Conservation (phyloP, 2,329 filamentous ascomycete genomes). For the Exophiala lecanii-corni region DNA sequence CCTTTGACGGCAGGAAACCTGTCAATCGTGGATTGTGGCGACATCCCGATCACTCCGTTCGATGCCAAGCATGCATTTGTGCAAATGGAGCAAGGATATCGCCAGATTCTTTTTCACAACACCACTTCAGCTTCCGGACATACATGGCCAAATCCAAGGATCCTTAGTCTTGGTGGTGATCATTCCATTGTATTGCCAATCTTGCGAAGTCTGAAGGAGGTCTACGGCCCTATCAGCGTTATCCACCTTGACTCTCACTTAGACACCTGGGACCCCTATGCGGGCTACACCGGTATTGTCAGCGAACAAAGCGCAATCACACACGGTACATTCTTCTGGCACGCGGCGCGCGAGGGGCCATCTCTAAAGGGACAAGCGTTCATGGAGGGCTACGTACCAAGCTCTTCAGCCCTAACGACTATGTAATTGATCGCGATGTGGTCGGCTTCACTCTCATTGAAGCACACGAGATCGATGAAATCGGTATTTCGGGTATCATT, state of each 20-base stretch:
- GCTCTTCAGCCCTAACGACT: conserved; percentile 70
- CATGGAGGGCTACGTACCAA: conserved; percentile 84
- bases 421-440: conserved; percentile 78
- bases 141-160: conserved; percentile 61
- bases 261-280: conserved; percentile 71
- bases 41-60: conserved; percentile 81
- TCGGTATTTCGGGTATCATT: conserved; percentile 68
- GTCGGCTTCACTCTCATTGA: conserved; percentile 76
- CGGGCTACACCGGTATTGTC: conserved; percentile 72
- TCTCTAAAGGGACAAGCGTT: conserved; percentile 78
- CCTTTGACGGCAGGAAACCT: conserved; percentile 25
- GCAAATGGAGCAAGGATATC: conserved; percentile 83
- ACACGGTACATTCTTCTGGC: conserved; percentile 86
- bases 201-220: conserved; percentile 55
- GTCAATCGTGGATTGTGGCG: conserved; percentile 74
- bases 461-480: conserved; percentile 64
- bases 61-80: conserved; percentile 76
- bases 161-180: conserved; percentile 65
- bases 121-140: conserved; percentile 68
- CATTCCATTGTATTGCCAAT: conserved; percentile 44
- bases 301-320: conserved; percentile 73
- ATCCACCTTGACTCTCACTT: conserved; percentile 61
- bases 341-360: conserved; percentile 72
- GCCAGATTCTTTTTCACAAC: conserved; percentile 64
- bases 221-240: conserved; percentile 63